Percentiles rank a stretch among this genome's conserved stretches.
Conservation (phyloP, 352 stramenopile genomes). For the Pythium guiyangense region DNA sequence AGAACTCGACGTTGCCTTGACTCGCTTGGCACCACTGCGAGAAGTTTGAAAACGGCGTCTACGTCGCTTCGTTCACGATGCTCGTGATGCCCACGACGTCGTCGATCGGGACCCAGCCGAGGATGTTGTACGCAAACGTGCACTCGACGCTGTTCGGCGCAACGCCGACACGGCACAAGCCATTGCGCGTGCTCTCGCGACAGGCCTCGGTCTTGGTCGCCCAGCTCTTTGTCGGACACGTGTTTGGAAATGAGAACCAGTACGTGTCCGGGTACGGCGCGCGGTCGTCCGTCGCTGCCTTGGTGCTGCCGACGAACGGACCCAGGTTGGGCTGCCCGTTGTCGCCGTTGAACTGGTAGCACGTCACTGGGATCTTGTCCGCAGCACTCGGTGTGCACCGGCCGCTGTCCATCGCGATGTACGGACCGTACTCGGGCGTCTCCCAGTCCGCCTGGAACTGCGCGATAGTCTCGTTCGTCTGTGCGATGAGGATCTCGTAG, state of each 20-base stretch:
- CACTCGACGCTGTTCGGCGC: slow-evolving; percentile 62
- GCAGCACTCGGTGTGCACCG: slow-evolving; percentile 27
- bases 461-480: slow-evolving; percentile 74
- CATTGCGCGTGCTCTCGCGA: too few relatives aligned
- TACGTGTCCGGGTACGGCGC: slow-evolving; percentile 67
- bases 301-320: slow-evolving; percentile 53
- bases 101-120: slow-evolving; percentile 75
- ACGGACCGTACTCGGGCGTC: slow-evolving; percentile 19
- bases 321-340: slow-evolving; percentile 57
- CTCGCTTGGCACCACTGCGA: too few relatives aligned
- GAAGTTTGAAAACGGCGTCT: slow-evolving; percentile 23
- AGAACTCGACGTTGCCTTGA: too few relatives aligned
- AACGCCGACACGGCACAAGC: too few relatives aligned
- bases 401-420: slow-evolving; percentile 64
- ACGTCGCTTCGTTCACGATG: slow-evolving; percentile 43
- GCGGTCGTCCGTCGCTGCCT: slow-evolving; percentile 40
- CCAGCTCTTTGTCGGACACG: slow-evolving; percentile 26
- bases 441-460: slow-evolving; percentile 64
- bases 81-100: slow-evolving; percentile 73
- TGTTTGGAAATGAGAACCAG: slow-evolving; percentile 83
- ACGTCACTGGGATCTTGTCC: slow-evolving; percentile 24
- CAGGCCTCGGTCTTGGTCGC: not conserved
- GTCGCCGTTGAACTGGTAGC: slow-evolving; percentile 74
- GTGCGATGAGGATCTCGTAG: slow-evolving; percentile 72
- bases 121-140: slow-evolving; percentile 74